These are phyloP conservation scores for Anisodus tanguticus DNA, from an alignment of 257 asterid genomes.

Conservation along the genomic window DNA sequence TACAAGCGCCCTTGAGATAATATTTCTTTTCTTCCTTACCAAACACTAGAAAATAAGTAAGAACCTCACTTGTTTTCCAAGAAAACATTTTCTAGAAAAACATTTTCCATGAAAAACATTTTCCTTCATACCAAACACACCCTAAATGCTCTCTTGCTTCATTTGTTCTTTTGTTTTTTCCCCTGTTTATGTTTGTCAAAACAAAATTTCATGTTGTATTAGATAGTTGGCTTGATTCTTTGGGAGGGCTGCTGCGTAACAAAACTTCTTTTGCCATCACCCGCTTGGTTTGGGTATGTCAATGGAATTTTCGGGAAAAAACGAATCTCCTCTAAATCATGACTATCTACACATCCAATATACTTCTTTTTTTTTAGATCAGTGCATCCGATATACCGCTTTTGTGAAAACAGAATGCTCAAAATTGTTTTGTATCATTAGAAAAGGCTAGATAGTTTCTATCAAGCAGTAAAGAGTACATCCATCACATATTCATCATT, in stretches of 20 bases:
- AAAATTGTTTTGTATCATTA: background rate
- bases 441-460: background rate
- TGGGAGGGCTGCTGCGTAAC: background rate
- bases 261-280: background rate
- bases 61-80: too few species aligned
- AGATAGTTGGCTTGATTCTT: background rate
- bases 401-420: background rate
- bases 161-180: background rate
- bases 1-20: too few species aligned
- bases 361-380: too few species aligned
- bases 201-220: too few species aligned
- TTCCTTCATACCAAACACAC: too few species aligned
- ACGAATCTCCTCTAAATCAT: background rate
- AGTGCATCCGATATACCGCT: background rate
- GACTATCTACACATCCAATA: background rate
- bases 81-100: too few species aligned
- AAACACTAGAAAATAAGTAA: too few species aligned
- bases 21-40: too few species aligned
- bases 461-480: background rate
- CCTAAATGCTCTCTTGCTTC: background rate
- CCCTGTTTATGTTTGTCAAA: background rate
- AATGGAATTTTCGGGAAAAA: background rate
- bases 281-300: background rate
- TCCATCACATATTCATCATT: slow-evolving; percentile 7
- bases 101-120: too few species aligned